Percentiles rank a stretch among this genome's conserved stretches.
phyloP scores from a whole-genome alignment of 2,329 filamentous ascomycete genomes.

The Dactylellina parvicollis region DNA sequence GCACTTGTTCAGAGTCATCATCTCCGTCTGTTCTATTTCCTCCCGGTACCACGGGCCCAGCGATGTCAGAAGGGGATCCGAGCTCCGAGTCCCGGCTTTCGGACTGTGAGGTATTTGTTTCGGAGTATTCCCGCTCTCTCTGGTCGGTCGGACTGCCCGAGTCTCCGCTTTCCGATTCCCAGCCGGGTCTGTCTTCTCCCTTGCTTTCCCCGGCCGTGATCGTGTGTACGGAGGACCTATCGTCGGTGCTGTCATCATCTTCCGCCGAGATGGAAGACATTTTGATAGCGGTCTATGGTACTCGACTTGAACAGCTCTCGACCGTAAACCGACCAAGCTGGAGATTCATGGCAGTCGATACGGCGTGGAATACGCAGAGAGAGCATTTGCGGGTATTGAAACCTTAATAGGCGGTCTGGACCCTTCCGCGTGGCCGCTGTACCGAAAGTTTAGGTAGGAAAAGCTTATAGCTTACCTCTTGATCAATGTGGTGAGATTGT shows the following conservation, averaged over 20 bases:
- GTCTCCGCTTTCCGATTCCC: constrained; percentile 17
- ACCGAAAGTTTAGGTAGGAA: constrained; percentile 11
- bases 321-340: not conserved
- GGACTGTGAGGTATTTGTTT: constrained; percentile 23
- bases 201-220: constrained; percentile 14
- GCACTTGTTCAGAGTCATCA: not conserved
- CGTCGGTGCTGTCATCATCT: constrained; percentile 30
- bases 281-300: constrained; percentile 10
- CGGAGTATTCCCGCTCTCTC: constrained; percentile 18
- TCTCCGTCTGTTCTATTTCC: not conserved
- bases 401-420: constrained; percentile 41
- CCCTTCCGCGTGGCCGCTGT: constrained; percentile 16
- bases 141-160: constrained; percentile 5
- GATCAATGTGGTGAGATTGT: constrained; percentile 96
- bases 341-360: not conserved
- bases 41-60: not conserved
- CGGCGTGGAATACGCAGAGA: not conserved
- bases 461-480: constrained; percentile 77
- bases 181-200: constrained; percentile 11
- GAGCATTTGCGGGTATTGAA: constrained; percentile 53
- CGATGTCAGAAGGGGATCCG: not conserved
- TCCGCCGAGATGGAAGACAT: constrained; percentile 31
- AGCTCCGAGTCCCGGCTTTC: constrained; percentile 18
- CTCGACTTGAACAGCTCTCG: not conserved
- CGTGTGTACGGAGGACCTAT: constrained; percentile 23